Evolutionary conservation across 2,329 filamentous ascomycete genomes (phyloP), one percentile per base, ranked within the genome.

Genomic region (Fusarium marasasianum): DNA sequence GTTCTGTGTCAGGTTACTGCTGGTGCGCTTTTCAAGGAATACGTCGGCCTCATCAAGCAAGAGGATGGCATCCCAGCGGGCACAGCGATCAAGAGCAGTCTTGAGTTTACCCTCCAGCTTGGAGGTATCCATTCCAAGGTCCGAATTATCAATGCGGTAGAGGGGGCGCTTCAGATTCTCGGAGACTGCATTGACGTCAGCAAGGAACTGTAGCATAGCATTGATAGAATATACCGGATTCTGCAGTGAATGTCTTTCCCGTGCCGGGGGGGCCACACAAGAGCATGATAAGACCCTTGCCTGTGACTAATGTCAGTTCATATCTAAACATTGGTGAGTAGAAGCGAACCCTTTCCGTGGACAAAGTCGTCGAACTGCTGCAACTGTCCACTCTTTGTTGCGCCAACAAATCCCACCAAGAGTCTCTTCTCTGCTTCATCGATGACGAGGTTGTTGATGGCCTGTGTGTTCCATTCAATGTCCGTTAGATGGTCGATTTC

Each of bases 191-290:
- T n/a, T n/a, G n/a, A n/a, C n/a, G n/a, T n/a, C n/a, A n/a, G n/a
- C n/a, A n/a, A n/a, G n/a, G n/a, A n/a, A n/a, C n/a, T n/a, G n/a
- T n/a, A n/a, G n/a, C n/a, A n/a, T n/a, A n/a, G n/a, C n/a, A n/a
- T n/a, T n/a, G n/a, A n/a, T n/a, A n/a, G n/a, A n/a, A n/a, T n/a
- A n/a, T n/a, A n/a, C 69, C 53, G 12, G 70, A 67, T 59, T 85
- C 82, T 7, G 82, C 83, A 0, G 83, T 84, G 20, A 82, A 63
- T 4, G 82, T 85, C 67, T 85, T 85, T 45, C 82, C 83, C 0
- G 81, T 77, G 4, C 83, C 83, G 0, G 72, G 22, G 63, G 81
- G 29, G 1, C 83, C 82, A 33, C 79, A 79, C 2, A 85, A 66
- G 1, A 84, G 76, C 8, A 84, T 74, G 14, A 81, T 69, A 1